Evolutionary conservation across 495 filamentous ascomycete genomes (phyloP).

Genomic region (Massariosphaeria phaeospora): DNA sequence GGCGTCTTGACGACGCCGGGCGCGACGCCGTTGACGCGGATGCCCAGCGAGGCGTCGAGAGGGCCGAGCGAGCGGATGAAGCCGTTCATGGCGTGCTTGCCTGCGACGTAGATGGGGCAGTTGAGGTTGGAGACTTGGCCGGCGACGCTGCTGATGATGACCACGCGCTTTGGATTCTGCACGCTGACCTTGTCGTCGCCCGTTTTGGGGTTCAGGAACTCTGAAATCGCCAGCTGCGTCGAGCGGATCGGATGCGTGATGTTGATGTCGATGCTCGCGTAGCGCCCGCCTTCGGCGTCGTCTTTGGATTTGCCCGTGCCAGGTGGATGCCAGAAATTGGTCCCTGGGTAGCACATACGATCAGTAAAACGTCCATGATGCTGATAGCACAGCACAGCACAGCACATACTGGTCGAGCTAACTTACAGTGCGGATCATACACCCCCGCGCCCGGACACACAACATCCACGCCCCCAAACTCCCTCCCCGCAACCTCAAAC

Average conservation of each 20-base stretch:
- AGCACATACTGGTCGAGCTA: no score
- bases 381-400: no score
- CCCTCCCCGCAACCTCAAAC: constrained; percentile 51
- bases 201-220: constrained; percentile 47
- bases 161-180: constrained; percentile 47
- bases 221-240: constrained; percentile 59
- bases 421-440: constrained; percentile 57
- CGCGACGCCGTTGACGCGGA: constrained; percentile 61
- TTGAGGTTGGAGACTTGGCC: constrained; percentile 51
- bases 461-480: constrained; percentile 59
- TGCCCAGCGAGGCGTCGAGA: constrained; percentile 51
- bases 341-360: no score
- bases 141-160: constrained; percentile 61
- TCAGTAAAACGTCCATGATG: no score
- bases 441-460: constrained; percentile 67
- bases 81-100: constrained; percentile 60
- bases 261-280: constrained; percentile 61
- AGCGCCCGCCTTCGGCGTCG: constrained; percentile 35
- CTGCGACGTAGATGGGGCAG: constrained; percentile 56
- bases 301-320: constrained; percentile 50
- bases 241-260: constrained; percentile 64
- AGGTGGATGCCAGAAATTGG: constrained; percentile 64
- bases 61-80: constrained; percentile 52
- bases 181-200: constrained; percentile 28
- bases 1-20: constrained; percentile 64